Percentiles rank a stretch among this genome's conserved stretches.
Conservation (phyloP, 2,329 filamentous ascomycete species). For the Penicillium sp. region DNA sequence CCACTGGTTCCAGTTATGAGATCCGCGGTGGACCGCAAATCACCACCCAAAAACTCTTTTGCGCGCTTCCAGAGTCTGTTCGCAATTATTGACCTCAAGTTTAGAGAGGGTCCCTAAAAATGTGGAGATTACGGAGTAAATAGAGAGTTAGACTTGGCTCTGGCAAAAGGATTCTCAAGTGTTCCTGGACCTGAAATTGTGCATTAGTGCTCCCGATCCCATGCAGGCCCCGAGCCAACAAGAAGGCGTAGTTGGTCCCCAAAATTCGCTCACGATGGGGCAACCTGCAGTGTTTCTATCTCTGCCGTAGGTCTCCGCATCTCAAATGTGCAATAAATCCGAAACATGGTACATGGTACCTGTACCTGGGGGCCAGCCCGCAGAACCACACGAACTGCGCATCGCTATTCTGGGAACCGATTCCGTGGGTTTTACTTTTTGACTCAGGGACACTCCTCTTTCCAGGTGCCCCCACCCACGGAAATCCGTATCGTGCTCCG, state of each 20-base stretch:
- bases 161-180: neutral
- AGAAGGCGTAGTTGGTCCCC: neutral
- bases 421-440: conserved; percentile 5
- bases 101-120: conserved; percentile 7
- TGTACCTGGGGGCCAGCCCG: neutral
- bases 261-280: conserved; percentile 1
- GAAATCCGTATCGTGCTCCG: conserved; percentile 4
- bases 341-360: conserved; percentile 3
- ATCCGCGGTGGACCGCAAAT: neutral
- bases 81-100: neutral
- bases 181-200: conserved; percentile 3
- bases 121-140: conserved; percentile 8
- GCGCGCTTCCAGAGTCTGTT: neutral
- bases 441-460: conserved; percentile 3
- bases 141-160: neutral
- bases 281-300: neutral
- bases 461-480: neutral
- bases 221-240: conserved; percentile 2
- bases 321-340: neutral
- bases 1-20: conserved; percentile 6
- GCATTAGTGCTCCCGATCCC: conserved; percentile 9
- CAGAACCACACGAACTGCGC: conserved; percentile 9
- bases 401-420: conserved; percentile 8
- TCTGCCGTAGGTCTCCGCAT: neutral
- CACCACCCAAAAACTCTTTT: neutral